Base-by-base conservation (phyloP, 441 rosid species). In the Sinapis alba region DNA sequence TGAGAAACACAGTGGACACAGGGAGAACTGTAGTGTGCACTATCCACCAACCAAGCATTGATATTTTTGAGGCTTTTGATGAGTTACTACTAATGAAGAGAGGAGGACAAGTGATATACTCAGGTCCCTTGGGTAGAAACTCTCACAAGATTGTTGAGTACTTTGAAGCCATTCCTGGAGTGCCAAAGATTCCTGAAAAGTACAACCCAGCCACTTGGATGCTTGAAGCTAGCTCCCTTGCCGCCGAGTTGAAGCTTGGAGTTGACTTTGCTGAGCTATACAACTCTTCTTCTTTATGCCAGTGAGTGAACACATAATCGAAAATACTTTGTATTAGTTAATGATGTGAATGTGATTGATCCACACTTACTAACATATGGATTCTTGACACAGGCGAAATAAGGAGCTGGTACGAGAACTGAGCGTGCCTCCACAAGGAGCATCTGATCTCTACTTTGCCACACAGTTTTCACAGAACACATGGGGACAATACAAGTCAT, bases 131-230 rank as follows among this genome's bases (percentile, higher is more conserved):
- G 50, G 95, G 95, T 0, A 53, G 38, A 18, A 82, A 88, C 80
- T 89, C 95, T 62, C 83, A 86, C 62, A 86, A 89, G 84, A 80
- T 89, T 59, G 70, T 89, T 51, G 95, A 89, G 60, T 89, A 88
- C 73, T 89, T 84, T 72, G 92, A 89, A 91, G 80, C 84, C 28
- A 81, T 92, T 69, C 90, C 89, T 1, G 92, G 92, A 79, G 84
- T 86, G 13, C 80, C 92, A 10, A 88, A 83, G 80, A 90, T 90
- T n/a, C 85, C 83, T 6, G 92, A 90, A 0, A 86, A 81, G 58
- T 86, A 88, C 75, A 90, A 90, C 72, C 95, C 92, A 0, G 92
- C 95, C 27, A 88, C 95, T 57, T 90, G 95, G 95, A 88, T 90
- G 90, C 82, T 89, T 1, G 95, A 89, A 80, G 92, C 86, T 60